phyloP scores from a whole-genome alignment of 2,329 filamentous ascomycete genomes.

The Xylaria arbuscula region DNA sequence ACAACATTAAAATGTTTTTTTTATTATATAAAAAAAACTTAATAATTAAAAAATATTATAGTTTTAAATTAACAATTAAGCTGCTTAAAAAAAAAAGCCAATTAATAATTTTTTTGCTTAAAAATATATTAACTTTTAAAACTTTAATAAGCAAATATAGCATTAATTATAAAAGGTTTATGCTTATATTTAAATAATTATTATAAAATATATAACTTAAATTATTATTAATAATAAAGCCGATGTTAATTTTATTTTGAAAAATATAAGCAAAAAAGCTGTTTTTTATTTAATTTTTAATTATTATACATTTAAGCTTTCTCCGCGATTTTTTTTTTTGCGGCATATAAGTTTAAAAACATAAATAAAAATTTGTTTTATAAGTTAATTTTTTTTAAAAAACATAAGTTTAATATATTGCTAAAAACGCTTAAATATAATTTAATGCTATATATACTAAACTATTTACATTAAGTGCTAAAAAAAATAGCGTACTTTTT shows the following conservation, averaged over 20 bases:
- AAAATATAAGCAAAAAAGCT: background rate
- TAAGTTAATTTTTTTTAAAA: background rate
- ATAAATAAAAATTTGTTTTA: background rate
- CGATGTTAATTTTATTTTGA: background rate
- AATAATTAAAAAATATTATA: background rate
- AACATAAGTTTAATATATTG: background rate
- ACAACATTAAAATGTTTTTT: too few relatives aligned
- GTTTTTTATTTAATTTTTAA: background rate
- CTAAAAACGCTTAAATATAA: background rate
- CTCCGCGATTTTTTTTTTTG: background rate
- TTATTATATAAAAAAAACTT: background rate
- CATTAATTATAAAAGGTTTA: background rate
- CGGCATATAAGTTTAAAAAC: background rate
- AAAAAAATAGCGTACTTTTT: too few relatives aligned
- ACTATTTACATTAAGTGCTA: too few relatives aligned
- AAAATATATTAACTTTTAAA: background rate
- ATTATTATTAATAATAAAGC: background rate
- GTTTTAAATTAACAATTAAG: background rate
- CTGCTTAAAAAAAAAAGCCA: background rate
- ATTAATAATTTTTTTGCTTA: constrained; percentile 3
- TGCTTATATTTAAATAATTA: background rate
- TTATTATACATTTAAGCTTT: background rate
- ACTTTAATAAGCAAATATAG: background rate
- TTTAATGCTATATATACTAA: too few relatives aligned
- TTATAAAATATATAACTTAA: background rate